Base-by-base conservation (phyloP, 352 stramenopile genomes). In the Globisporangium acanthophoron region DNA sequence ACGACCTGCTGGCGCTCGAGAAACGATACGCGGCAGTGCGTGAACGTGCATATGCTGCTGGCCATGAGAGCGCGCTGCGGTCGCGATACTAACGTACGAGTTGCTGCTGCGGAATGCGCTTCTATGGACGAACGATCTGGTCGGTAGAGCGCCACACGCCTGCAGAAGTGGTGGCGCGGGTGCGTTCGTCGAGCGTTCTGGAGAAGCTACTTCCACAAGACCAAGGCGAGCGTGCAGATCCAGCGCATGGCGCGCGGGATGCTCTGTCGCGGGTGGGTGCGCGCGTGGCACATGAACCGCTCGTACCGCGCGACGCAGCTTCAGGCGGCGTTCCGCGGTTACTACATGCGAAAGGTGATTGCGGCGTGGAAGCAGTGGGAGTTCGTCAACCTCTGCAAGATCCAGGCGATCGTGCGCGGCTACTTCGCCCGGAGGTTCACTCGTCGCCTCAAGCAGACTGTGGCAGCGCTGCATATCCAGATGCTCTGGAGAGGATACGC, bases 1-100 rank as follows among this genome's bases (percentile, higher is more conserved):
- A 90, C 31, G 83, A 93, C 54, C 82, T 93, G 78, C 64, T 93
- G 29, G 37, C 74, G 11, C 53, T 91, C 12, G 83, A 93, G 60
- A 68, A 73, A 4, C 69, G 65, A 15, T 88, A 88, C 18, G 57
- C 69, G 45, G 54, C 59, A 59, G 79, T 86, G 44, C 18, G 29
- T 35, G n/a, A 43, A 3, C 5, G 0, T 1, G 43, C 35, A 3
- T 52, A 24, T 43, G 35, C 7, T 41, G 35, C 6, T 11, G 4
- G 4, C 33, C 9, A 11, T 37, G 33, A 37, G 33, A 37, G 33
- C 33, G 33, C 33, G 33, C 33, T 6, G 11, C 35, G 12, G 2
- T 35, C 31, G 8, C 31, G 31, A 35, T 9, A 9, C 37, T 43
- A 18, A 43, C 13, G 12, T 18, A 16, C 35, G 4, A 3, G 35